phyloP scores from a whole-genome alignment of 2,329 filamentous ascomycete species.

The Stagonosporopsis chrysanthemi region DNA sequence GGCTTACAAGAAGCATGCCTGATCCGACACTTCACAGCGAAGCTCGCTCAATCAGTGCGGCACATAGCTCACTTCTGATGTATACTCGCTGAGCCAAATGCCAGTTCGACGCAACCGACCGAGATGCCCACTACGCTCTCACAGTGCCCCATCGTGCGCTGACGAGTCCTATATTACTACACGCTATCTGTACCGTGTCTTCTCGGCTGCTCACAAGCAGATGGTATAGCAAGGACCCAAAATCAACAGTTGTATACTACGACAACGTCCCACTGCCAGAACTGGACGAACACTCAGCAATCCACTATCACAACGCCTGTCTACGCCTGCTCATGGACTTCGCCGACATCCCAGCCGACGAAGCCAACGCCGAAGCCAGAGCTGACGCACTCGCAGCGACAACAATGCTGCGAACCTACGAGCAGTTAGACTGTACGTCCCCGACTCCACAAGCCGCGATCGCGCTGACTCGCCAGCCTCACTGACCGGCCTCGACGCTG shows the following conservation, averaged over 20 bases:
- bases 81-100: not conserved
- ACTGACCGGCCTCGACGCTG: constrained; percentile 3
- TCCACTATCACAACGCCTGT: constrained; percentile 6
- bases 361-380: constrained; percentile 2
- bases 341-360: not conserved
- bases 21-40: not conserved
- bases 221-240: not conserved
- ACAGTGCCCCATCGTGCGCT: not conserved
- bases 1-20: constrained; percentile 5
- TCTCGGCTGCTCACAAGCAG: not conserved
- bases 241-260: not conserved
- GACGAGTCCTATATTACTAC: not conserved
- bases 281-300: not conserved
- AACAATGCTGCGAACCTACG: constrained; percentile 1
- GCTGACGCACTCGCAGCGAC: constrained; percentile 1
- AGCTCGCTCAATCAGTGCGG: constrained; percentile 1
- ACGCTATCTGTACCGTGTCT: not conserved
- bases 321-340: constrained; percentile 4
- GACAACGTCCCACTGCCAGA: not conserved
- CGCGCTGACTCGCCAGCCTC: not conserved
- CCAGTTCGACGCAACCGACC: not conserved
- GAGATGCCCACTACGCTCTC: not conserved
- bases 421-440: constrained; percentile 1
- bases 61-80: not conserved
- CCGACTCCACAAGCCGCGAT: not conserved